Evolutionary conservation across 1,284 basidiomycete species (phyloP).

Genomic region (Rhodotorula sp.): DNA sequence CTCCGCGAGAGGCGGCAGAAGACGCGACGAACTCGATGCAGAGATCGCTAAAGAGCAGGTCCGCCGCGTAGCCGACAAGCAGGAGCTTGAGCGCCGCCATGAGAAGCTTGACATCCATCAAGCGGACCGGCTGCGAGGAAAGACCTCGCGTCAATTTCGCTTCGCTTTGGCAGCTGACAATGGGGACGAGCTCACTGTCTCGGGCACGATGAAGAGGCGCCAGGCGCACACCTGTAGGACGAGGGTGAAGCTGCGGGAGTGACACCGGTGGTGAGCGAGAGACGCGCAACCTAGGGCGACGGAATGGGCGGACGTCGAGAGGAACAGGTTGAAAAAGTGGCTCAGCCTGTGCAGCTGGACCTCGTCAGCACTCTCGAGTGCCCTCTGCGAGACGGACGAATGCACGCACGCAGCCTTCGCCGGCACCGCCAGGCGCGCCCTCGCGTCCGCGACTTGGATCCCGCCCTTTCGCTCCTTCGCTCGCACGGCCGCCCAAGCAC

Average conservation of each 20-base stretch:
- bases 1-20: too few species aligned
- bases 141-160: not conserved
- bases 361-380: not conserved
- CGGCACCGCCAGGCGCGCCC: not conserved
- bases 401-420: not conserved
- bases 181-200: not conserved
- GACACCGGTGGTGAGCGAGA: too few species aligned
- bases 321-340: constrained; percentile 1
- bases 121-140: not conserved
- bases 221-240: not conserved
- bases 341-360: constrained; percentile 1
- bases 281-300: too few species aligned
- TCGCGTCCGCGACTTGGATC: not conserved
- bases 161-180: too few species aligned
- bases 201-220: not conserved
- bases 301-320: too few species aligned
- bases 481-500: not conserved
- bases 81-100: not conserved
- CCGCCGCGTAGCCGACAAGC: constrained; percentile 1
- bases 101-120: not conserved
- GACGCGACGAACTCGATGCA: not conserved
- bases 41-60: not conserved
- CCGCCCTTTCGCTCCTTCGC: not conserved
- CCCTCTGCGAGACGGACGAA: not conserved
- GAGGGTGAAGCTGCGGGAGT: not conserved